These are phyloP conservation scores for Fraxinus greggii DNA, from an alignment of 305 asterid species.

Conservation along the genomic window DNA sequence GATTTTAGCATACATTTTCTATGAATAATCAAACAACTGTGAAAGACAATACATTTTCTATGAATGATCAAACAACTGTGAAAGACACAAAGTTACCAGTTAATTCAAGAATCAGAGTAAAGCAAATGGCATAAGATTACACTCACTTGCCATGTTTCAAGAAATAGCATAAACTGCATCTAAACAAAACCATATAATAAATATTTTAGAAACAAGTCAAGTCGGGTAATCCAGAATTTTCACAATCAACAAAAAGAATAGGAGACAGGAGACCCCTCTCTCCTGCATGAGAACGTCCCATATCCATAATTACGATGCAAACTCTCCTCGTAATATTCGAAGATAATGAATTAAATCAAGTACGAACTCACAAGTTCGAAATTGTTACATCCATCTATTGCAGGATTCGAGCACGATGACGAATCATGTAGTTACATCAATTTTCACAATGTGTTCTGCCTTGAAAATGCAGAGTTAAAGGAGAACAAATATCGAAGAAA, in stretches of 20 bases:
- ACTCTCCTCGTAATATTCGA: neutral
- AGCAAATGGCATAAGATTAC: neutral
- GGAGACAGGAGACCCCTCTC: neutral
- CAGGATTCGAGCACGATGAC: neutral
- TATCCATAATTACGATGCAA: neutral
- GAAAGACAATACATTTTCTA: neutral
- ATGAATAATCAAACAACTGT: neutral
- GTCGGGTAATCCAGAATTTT: neutral
- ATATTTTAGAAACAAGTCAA: neutral
- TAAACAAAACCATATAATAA: neutral
- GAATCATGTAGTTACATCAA: neutral
- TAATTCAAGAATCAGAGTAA: neutral
- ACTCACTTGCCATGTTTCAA: neutral
- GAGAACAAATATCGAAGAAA: neutral
- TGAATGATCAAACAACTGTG: neutral
- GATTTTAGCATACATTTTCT: neutral
- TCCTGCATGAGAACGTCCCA: neutral
- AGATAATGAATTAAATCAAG: neutral
- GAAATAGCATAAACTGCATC: neutral
- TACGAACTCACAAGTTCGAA: neutral
- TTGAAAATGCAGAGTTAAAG: conserved; percentile 3
- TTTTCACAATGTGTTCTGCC: neutral
- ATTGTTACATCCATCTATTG: neutral
- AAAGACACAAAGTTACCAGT: neutral
- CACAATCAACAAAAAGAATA: neutral